Evolutionary conservation across 2,329 filamentous ascomycete species (phyloP).

Genomic region (Ophiostoma angusticollis): DNA sequence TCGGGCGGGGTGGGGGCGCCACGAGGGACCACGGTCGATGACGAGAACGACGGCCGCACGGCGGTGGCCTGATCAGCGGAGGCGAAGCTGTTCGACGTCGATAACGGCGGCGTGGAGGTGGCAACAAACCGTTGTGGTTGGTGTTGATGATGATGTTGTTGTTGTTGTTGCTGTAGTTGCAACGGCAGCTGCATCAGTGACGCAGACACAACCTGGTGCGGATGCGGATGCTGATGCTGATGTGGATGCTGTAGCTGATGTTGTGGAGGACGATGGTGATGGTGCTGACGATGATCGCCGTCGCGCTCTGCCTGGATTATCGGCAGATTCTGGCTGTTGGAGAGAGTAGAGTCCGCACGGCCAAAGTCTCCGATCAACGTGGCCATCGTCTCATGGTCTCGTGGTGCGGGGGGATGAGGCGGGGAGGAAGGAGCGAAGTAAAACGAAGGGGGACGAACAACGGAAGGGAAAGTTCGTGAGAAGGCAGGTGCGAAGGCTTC

Average conservation of each 20-base stretch:
- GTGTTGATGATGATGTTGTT: neutral
- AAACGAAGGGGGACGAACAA: too few species aligned
- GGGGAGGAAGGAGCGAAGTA: neutral
- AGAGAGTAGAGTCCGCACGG: slow-evolving; percentile 58
- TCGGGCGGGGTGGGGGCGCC: too few species aligned
- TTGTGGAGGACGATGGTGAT: slow-evolving; percentile 35
- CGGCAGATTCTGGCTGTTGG: too few species aligned
- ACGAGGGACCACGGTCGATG: too few species aligned
- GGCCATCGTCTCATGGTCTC: slow-evolving; percentile 43
- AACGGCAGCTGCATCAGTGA: too few species aligned
- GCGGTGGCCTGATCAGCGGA: slow-evolving; percentile 6
- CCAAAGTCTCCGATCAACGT: slow-evolving; percentile 53
- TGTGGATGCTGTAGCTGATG: slow-evolving; percentile 24
- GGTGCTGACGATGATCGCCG: slow-evolving; percentile 30
- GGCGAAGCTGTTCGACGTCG: slow-evolving; percentile 15
- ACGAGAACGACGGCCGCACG: slow-evolving; percentile 1
- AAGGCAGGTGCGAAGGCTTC: too few species aligned
- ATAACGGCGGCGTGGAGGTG: slow-evolving; percentile 16
- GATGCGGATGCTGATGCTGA: slow-evolving; percentile 11
- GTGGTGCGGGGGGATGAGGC: too few species aligned
- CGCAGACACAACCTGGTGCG: too few species aligned
- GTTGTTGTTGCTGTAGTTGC: neutral
- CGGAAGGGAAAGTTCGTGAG: too few species aligned
- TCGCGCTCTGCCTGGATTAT: too few species aligned
- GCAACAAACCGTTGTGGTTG: neutral